A percentile compares a stretch with the other conserved stretches of the same genome.
Evolutionary conservation across 2,329 filamentous ascomycete genomes (phyloP).

Genomic region (Venturia pyrina): DNA sequence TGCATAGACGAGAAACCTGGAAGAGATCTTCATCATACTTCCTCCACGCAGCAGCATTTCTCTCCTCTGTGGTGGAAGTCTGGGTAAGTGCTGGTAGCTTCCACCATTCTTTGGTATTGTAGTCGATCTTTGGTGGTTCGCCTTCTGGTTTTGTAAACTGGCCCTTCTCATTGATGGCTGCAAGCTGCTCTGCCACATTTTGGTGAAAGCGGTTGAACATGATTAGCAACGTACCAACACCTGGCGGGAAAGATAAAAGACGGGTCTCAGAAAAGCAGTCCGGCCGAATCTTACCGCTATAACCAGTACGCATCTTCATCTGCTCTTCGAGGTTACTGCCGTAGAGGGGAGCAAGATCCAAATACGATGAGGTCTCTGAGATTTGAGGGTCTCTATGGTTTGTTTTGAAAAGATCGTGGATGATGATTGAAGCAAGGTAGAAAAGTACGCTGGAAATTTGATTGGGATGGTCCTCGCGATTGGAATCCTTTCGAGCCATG

Average conservation of each 20-base stretch:
- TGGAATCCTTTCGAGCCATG: constrained; percentile 46
- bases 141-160: constrained; percentile 58
- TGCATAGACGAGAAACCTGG: constrained; percentile 42
- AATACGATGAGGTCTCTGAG: constrained; percentile 61
- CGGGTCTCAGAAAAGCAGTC: constrained; percentile 60
- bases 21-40: constrained; percentile 39
- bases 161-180: constrained; percentile 74
- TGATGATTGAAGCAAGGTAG: constrained; percentile 60
- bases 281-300: constrained; percentile 59
- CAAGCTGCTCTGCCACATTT: constrained; percentile 66
- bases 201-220: constrained; percentile 76
- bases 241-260: constrained; percentile 55
- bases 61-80: background rate
- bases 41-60: constrained; percentile 19
- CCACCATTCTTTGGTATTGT: constrained; percentile 16
- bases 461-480: constrained; percentile 55
- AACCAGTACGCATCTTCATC: constrained; percentile 52
- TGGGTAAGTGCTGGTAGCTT: background rate
- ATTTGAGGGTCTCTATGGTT: constrained; percentile 52
- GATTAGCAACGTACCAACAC: constrained; percentile 57
- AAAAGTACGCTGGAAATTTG: constrained; percentile 68
- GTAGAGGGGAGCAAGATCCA: constrained; percentile 64
- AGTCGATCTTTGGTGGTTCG: constrained; percentile 18
- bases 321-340: constrained; percentile 60
- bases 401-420: constrained; percentile 55